phyloP scores from a whole-genome alignment of 139 green algal genomes.

The Micromonas commoda region DNA sequence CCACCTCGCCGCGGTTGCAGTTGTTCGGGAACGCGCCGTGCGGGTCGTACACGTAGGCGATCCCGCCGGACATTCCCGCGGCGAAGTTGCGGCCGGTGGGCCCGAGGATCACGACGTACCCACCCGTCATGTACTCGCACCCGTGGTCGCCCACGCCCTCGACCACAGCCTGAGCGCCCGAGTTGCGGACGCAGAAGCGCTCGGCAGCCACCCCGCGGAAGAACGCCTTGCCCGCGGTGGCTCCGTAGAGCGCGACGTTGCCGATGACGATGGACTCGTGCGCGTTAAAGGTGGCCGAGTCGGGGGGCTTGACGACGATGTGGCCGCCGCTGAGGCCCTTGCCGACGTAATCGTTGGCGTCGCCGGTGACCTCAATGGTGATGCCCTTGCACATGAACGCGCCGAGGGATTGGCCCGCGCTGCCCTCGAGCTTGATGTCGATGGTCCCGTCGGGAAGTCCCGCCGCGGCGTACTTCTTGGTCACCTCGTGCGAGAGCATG shows the following conservation, averaged over 20 bases:
- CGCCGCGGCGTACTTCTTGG: constrained; percentile 63
- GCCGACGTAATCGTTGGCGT: constrained; percentile 94
- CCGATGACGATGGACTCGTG: constrained; percentile 88
- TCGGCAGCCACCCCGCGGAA: constrained; percentile 86
- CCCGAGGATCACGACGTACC: constrained; percentile 77
- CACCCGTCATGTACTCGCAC: constrained; percentile 96
- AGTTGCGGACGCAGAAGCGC: constrained; percentile 48
- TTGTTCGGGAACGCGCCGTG: constrained; percentile 46
- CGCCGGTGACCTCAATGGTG: constrained; percentile 79
- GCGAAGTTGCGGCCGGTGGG: constrained; percentile 88
- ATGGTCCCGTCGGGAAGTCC: constrained; percentile 82
- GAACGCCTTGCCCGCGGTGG: constrained; percentile 75
- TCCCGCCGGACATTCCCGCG: constrained; percentile 84
- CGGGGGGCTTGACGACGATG: constrained; percentile 64
- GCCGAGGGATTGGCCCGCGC: constrained; percentile 81
- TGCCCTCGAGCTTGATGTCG: constrained; percentile 76
- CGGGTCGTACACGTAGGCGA: constrained; percentile 86
- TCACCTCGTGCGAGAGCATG: constrained; percentile 80
- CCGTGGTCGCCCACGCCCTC: constrained; percentile 90
- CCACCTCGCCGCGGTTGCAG: constrained; percentile 63
- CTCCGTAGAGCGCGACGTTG: constrained; percentile 92
- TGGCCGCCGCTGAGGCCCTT: constrained; percentile 65
- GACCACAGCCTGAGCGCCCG: constrained; percentile 77
- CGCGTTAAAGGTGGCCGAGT: constrained; percentile 56
- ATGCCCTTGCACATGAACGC: constrained; percentile 75